Evolutionary conservation across 129 eudicot species (phyloP), one percentile per base, ranked within the genome.

Genomic region (Chrysanthemum lavandulifolium): DNA sequence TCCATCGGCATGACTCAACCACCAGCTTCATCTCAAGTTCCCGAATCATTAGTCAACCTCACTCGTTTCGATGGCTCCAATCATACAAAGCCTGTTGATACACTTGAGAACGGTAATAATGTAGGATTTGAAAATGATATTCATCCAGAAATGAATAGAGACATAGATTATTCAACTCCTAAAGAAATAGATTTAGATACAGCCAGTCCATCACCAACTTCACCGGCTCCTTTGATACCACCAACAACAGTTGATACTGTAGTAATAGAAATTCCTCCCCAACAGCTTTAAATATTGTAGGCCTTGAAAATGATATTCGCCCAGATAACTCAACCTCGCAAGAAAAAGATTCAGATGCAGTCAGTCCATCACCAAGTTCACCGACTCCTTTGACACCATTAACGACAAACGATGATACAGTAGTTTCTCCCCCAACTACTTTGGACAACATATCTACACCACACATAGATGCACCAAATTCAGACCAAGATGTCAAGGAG

Each of bases 1-100:
- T 79, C 95, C 16, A 74, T 31, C 9, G 62, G 76, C 29, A 78
- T 73, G 72, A 29, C 82, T 36, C 73, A 77, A 23, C 74, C 71
- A 14, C 78, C 67, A 63, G 64, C 71, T 60, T 57, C 58, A 33
- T 21, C 87, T 11, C 33, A 11, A 71, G 47, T 49, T n/a, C 50
- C 79, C 33, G 61, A 73, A 54, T 58, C 59, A 9, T 53, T 55
- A 21, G 74, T 18, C 23, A 76, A 79, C 54, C 7, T 4, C 10
- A 81, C 75, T 52, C 6, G 5, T 60, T 75, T 71, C 48, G 70
- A 75, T 70, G 73, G 56, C 14, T 45, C 68, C 21, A 81, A 73
- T 58, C 12, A 72, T 51, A 74, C 80, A 31, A 59, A 48, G 23
- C 59, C 69, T 52, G 51, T 27, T 52, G 61, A 56, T 65, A 49